Evolutionary conservation across 1,284 basidiomycete genomes (phyloP).

Genomic region (Leccinum solheimii): DNA sequence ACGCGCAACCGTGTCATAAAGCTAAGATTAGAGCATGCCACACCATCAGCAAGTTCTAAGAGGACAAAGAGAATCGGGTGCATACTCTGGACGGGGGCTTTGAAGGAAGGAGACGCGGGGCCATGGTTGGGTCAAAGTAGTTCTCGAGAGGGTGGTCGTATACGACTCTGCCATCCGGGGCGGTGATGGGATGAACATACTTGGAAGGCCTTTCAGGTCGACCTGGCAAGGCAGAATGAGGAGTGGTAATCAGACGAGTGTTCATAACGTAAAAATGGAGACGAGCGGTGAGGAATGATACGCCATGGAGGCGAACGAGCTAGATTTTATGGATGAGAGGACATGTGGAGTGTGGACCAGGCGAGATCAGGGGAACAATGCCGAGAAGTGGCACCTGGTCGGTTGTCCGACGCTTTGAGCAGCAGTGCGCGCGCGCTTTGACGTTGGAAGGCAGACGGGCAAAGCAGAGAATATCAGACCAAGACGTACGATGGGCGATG

Average conservation of each 20-base stretch:
- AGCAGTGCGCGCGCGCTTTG: conserved; percentile 15
- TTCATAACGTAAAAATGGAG: conserved; percentile 17
- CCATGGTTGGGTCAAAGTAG: conserved; percentile 28
- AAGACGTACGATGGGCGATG: neutral
- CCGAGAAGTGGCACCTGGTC: neutral
- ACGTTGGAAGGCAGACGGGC: neutral
- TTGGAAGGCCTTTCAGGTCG: conserved; percentile 15
- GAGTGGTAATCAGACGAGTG: conserved; percentile 4
- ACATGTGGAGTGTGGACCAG: conserved; percentile 26
- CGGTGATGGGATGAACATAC: conserved; percentile 9
- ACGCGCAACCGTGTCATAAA: conserved; percentile 32
- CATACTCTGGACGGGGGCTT: conserved; percentile 19
- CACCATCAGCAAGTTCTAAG: neutral
- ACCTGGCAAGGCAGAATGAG: conserved; percentile 15
- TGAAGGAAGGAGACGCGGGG: conserved; percentile 13
- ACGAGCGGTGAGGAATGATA: neutral
- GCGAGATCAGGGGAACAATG: conserved; percentile 23
- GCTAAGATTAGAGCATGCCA: conserved; percentile 13
- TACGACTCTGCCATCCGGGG: conserved; percentile 16
- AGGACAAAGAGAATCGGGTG: neutral
- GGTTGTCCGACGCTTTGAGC: conserved; percentile 10
- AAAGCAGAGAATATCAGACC: neutral
- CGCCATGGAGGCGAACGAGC: conserved; percentile 2
- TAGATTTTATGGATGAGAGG: conserved; percentile 19
- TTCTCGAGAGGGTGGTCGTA: conserved; percentile 29